Evolutionary conservation across 129 eudicot species (phyloP), one percentile per base, ranked within the genome.

Genomic region (Helianthus tuberosus): DNA sequence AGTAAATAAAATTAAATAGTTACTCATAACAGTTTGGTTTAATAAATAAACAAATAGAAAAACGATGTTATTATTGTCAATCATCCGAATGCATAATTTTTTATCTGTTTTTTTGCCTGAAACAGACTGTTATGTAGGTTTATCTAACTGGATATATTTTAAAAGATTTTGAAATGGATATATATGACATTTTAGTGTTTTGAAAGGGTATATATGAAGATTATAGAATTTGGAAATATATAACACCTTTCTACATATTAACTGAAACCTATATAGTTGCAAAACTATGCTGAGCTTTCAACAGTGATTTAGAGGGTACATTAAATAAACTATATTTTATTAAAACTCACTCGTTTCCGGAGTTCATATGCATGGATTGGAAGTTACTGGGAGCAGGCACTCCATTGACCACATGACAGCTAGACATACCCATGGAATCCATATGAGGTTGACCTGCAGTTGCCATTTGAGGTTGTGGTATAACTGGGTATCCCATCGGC

Each of bases 401-500:
- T 66, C 98, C 98, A 77, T 86, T 94, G 55, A 94, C 98, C 78
- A 88, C 95, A 77, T 94, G 98, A 74, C 92, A 91, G 86, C 88
- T 76, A 35, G 98, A 84, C 78, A 87, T 83, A 64, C 85, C 92
- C 98, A 94, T 88, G 39, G 93, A 77, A 75, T 94, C 98, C 69
- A 94, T 75, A 78, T 88, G 98, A 79, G 96, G 96, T 72, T 88
- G 98, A 43, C 98, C 98, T 8, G 93, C 66, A 68, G 84, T 91
- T 25, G 86, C 82, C 74, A 85, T 74, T 48, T 96, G 91, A 70
- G 89, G 97, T 68, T 84, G 98, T 46, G 78, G 98, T 53, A 94
- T 77, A 79, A 90, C 97, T 6, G 98, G 98, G 83, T 94, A 94
- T 54, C 98, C 98, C 91, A 94, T 90, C 1, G 98, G 98, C 76